Evolutionary conservation across 176 grass and related monocot species (phyloP).

Genomic region (Rhynchospora pubera): DNA sequence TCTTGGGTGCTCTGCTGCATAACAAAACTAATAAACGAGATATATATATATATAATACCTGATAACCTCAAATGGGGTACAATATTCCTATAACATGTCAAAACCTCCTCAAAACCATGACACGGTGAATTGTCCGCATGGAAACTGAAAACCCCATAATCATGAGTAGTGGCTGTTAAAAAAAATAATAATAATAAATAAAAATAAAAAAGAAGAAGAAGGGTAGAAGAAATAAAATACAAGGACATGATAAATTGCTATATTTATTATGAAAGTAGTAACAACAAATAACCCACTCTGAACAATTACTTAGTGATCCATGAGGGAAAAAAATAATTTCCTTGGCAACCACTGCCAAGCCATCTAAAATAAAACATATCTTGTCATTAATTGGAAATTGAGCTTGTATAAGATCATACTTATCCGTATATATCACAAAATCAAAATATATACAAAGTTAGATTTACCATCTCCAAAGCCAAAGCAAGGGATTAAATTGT

Average conservation of each 20-base stretch:
- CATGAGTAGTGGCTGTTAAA: constrained; percentile 63
- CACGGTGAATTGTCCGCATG: constrained; percentile 59
- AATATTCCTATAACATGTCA: constrained; percentile 63
- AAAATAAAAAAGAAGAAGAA: no score
- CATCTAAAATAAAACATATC: background rate
- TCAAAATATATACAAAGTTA: background rate
- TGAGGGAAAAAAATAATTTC: background rate
- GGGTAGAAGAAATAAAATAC: background rate
- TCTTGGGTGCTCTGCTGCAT: background rate
- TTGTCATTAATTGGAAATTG: background rate
- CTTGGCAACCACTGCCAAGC: no score
- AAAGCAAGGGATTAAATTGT: constrained; percentile 87
- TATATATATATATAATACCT: constrained; percentile 34
- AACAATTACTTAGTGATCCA: background rate
- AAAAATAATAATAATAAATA: no score
- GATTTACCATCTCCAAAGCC: constrained; percentile 82
- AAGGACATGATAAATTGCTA: background rate
- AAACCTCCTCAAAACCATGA: constrained; percentile 90
- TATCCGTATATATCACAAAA: background rate
- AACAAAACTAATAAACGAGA: background rate
- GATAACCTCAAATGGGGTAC: constrained; percentile 65
- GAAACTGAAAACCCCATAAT: constrained; percentile 76
- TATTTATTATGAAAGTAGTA: background rate
- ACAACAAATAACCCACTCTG: background rate
- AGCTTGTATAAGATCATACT: background rate